These are phyloP conservation scores for Davidsoniella eucalypti DNA, from an alignment of 2,329 filamentous ascomycete genomes.

Conservation along the genomic window DNA sequence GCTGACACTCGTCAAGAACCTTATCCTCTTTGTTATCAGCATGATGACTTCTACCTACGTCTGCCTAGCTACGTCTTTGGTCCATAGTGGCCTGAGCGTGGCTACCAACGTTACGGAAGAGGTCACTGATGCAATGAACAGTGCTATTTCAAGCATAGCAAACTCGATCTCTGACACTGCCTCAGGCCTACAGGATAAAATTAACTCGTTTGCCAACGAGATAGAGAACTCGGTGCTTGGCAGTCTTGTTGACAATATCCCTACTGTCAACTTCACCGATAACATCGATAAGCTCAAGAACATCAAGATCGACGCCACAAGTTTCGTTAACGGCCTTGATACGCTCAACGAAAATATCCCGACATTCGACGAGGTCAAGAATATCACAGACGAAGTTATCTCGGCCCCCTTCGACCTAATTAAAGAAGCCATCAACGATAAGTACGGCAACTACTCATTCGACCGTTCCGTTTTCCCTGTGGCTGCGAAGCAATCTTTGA, in stretches of 20 bases:
- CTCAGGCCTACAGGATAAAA: conserved; percentile 28
- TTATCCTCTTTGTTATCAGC: conserved; percentile 84
- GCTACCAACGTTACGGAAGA: conserved; percentile 37
- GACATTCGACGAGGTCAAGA: conserved; percentile 67
- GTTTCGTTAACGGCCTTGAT: conserved; percentile 51
- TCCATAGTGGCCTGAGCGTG: conserved; percentile 62
- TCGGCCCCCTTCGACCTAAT: conserved; percentile 67
- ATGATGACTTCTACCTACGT: conserved; percentile 80
- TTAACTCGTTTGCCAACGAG: conserved; percentile 31
- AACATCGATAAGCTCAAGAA: conserved; percentile 50
- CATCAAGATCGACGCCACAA: conserved; percentile 49
- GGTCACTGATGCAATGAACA: conserved; percentile 32
- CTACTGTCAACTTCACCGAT: conserved; percentile 45
- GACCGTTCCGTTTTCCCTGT: conserved; percentile 65
- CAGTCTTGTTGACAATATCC: conserved; percentile 29
- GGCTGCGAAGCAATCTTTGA: conserved; percentile 64
- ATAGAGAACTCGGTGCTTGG: conserved; percentile 32
- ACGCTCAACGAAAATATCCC: conserved; percentile 67
- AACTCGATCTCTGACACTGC: conserved; percentile 41
- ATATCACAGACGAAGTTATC: conserved; percentile 61
- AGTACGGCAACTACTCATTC: conserved; percentile 59
- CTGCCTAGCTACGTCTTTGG: conserved; percentile 71
- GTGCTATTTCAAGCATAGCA: conserved; percentile 38
- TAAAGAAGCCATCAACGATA: conserved; percentile 53
- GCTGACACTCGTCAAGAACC: conserved; percentile 67